These are phyloP conservation scores for Microglena sp. DNA, from an alignment of 139 green algal genomes.

Conservation along the genomic window DNA sequence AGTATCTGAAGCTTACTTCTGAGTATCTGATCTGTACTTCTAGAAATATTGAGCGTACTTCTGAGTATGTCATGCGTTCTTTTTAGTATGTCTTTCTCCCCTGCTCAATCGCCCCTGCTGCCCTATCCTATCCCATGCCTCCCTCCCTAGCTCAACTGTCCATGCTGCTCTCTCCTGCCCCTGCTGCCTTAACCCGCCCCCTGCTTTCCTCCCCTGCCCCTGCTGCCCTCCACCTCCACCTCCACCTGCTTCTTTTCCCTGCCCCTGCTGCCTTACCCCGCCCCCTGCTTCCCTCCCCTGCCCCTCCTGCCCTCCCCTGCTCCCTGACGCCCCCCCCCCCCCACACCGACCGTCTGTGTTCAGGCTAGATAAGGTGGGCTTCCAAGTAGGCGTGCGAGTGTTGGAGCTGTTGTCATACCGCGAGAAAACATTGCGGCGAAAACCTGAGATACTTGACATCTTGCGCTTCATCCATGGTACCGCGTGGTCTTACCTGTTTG, in stretches of 20 bases:
- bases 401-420: slow-evolving; percentile 79
- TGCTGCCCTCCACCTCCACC: background rate
- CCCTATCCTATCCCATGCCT: background rate
- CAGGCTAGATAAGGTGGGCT: slow-evolving; percentile 77
- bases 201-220: background rate
- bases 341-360: background rate
- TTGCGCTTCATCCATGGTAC: slow-evolving; percentile 84
- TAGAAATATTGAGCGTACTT: too few species aligned
- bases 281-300: background rate
- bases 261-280: background rate
- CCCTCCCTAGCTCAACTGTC: background rate
- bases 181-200: background rate
- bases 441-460: slow-evolving; percentile 69
- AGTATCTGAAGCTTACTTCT: too few species aligned
- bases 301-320: background rate
- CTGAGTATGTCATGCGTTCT: too few species aligned
- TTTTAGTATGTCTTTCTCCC: too few species aligned
- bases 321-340: background rate
- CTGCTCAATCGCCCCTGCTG: background rate
- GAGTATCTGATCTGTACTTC: too few species aligned
- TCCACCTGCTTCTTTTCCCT: background rate
- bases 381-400: slow-evolving; percentile 72
- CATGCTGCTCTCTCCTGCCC: background rate
- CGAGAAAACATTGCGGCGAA: slow-evolving; percentile 49
- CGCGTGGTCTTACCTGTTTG: slow-evolving; percentile 90